Base-by-base conservation (phyloP, 177 flowering plant genomes). In the Vitis hybrid region DNA sequence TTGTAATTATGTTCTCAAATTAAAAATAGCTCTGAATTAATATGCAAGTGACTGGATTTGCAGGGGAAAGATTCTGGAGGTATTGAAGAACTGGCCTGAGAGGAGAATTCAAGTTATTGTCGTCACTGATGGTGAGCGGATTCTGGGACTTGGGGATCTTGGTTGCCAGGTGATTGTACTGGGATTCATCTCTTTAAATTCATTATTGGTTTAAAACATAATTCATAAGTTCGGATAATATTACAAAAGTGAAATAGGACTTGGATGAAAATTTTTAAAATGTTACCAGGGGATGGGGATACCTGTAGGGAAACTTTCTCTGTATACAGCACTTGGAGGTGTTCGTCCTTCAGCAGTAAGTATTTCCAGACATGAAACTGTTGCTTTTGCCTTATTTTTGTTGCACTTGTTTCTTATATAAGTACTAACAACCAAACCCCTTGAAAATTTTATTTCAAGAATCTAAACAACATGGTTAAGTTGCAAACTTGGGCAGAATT, bases 61-160 rank as follows among this genome's bases (percentile, higher is more conserved):
- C 71, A 92, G 99, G 85, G 99, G 98, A 7, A 91, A 84, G 70
- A 86, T 94, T 78, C 94, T 85, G 71, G 94, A 94, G 79, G 97
- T 90, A 14, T 71, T 94, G 82, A 92, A 82, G 78, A 94, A 93
- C 76, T 94, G 98, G 99, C 99, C 99, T 22, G 90, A 92, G 75
- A 93, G 79, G 76, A 83, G 67, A 22, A 85, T 94, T 74, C 95
- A 92, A 77, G 97, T 94, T 54, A 87, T 92, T 77, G 98, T 91
- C 22, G 97, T 94, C 39, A 92, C 97, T 64, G 98, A 93, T 81
- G 98, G 99, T 66, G 98, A 93, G 73, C 81, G 98, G 54, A 94
- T 94, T 80, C 68, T 93, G 84, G 98, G 98, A 51, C 92, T 94
- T 76, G 99, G 99, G 18, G 98, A 93, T 76, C 97, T 94, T 74